Evolutionary conservation across 2,329 filamentous ascomycete genomes (phyloP).

Genomic region (Diaporthe caulivora): DNA sequence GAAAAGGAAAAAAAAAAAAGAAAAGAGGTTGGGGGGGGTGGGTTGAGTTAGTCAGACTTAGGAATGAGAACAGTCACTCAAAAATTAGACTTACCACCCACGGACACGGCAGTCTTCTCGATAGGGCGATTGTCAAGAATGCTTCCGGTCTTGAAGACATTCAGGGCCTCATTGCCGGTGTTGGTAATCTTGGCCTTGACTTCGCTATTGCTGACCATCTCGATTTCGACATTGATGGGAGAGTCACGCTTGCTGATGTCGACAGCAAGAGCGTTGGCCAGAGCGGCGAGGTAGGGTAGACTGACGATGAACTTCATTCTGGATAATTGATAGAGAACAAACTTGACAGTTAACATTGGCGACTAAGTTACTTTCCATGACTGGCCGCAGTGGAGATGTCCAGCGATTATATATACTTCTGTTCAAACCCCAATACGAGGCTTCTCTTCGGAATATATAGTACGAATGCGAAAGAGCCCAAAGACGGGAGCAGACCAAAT

Average conservation of each 20-base stretch:
- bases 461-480: not conserved
- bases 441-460: not conserved
- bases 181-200: conserved; percentile 68
- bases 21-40: too few species aligned
- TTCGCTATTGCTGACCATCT: conserved; percentile 63
- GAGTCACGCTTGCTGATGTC: conserved; percentile 50
- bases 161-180: conserved; percentile 61
- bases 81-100: conserved; percentile 53
- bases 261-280: conserved; percentile 39
- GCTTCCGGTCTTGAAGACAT: conserved; percentile 66
- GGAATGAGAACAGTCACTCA: not conserved
- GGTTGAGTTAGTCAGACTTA: conserved; percentile 47
- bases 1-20: too few species aligned
- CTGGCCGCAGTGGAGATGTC: not conserved
- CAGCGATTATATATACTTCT: not conserved
- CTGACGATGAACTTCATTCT: conserved; percentile 56
- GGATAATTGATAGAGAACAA: not conserved
- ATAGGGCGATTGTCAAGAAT: conserved; percentile 64
- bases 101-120: conserved; percentile 51
- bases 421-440: not conserved
- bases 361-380: not conserved
- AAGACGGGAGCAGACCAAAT: not conserved
- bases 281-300: conserved; percentile 50
- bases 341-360: not conserved
- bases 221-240: conserved; percentile 59